Conservation (phyloP, 768 basidiomycete species). For the Mycena rebaudengoi region DNA sequence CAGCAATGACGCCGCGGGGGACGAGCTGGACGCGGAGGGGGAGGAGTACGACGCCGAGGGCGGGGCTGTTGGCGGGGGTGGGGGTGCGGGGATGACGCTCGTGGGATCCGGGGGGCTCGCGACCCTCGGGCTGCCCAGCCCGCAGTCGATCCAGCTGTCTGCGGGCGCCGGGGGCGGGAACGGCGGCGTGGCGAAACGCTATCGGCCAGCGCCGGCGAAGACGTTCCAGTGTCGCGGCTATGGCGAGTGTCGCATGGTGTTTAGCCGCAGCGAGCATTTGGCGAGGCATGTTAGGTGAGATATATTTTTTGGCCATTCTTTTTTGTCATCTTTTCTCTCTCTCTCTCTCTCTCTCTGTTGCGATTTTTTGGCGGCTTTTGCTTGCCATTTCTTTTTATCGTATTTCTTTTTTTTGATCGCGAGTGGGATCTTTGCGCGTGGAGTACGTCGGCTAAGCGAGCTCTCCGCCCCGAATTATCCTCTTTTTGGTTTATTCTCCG, state of each 20-base stretch:
- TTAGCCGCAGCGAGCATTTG: slow-evolving; percentile 93
- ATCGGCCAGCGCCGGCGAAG: slow-evolving; percentile 87
- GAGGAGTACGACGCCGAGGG: slow-evolving; percentile 5
- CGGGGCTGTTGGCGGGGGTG: no score
- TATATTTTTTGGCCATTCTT: no score
- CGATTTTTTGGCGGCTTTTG: neutral
- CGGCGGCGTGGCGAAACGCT: slow-evolving; percentile 60
- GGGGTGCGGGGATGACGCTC: slow-evolving; percentile 7
- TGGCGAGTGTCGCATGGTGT: slow-evolving; percentile 96
- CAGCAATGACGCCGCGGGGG: neutral
- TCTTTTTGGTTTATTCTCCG: no score
- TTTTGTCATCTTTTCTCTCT: slow-evolving; percentile 26
- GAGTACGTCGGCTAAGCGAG: no score
- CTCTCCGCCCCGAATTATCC: no score
- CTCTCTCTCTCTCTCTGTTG: neutral
- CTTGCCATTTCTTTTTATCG: neutral
- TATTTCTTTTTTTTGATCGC: slow-evolving; percentile 19
- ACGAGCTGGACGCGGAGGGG: slow-evolving; percentile 8
- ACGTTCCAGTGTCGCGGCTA: slow-evolving; percentile 96
- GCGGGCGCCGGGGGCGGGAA: neutral
- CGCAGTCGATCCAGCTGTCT: neutral
- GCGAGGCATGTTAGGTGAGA: slow-evolving; percentile 94
- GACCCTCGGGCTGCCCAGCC: neutral
- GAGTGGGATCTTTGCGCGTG: no score
- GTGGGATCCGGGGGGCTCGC: neutral